Evolutionary conservation across 495 filamentous ascomycete species (phyloP).

Genomic region (Neurospora sp.): DNA sequence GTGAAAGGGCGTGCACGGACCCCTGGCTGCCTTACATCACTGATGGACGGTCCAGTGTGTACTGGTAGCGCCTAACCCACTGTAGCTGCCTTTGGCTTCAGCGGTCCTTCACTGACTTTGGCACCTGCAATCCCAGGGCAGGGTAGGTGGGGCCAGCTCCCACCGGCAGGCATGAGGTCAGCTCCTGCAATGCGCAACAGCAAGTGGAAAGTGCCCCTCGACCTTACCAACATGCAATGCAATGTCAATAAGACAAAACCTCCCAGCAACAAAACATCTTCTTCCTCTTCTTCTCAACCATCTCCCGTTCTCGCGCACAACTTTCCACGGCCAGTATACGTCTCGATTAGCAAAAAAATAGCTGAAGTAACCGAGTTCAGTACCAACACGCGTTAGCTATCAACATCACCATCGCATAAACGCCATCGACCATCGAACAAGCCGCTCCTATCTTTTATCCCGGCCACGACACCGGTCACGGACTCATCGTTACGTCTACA

Average conservation of each 20-base stretch:
- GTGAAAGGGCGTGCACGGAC: neutral
- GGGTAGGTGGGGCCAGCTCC: neutral
- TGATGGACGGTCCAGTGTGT: neutral
- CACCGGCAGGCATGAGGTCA: neutral
- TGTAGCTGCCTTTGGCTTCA: neutral
- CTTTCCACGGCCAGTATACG: neutral
- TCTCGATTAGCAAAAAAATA: neutral
- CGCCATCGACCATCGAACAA: neutral
- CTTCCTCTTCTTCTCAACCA: neutral
- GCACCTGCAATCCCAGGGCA: neutral
- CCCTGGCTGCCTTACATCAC: neutral
- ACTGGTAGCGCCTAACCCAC: neutral
- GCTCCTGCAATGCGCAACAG: neutral
- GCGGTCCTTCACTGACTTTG: neutral
- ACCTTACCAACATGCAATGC: neutral
- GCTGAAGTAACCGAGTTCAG: neutral
- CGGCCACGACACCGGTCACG: neutral
- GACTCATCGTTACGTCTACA: neutral
- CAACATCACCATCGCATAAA: neutral
- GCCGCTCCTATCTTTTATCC: neutral
- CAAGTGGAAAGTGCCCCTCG: neutral
- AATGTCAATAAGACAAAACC: neutral
- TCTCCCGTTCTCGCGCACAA: neutral
- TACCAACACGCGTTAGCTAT: neutral
- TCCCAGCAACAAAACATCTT: neutral